Conservation (phyloP, 2,329 filamentous ascomycete genomes). For the Penicillium digitatum region DNA sequence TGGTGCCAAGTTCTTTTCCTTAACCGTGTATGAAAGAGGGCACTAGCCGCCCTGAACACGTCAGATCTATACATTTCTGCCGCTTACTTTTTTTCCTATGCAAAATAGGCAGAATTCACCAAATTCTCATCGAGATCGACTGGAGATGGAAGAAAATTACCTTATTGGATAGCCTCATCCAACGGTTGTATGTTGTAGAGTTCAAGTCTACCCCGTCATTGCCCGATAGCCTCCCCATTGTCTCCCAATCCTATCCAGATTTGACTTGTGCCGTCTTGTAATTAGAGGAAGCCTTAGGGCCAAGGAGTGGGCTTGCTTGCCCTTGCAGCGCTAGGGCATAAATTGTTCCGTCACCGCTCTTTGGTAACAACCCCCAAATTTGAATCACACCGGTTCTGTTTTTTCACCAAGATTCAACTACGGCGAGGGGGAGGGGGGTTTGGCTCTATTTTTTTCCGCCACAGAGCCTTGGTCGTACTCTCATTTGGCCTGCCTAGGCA, state of each 20-base stretch:
- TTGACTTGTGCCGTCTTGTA: neutral
- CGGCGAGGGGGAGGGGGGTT: no score
- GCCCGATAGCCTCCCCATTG: neutral
- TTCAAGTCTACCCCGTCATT: neutral
- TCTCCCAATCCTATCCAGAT: neutral
- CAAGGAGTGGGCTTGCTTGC: neutral
- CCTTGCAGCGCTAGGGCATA: constrained; percentile 2
- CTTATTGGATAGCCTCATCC: neutral
- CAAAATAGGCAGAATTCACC: neutral
- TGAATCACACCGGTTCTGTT: neutral
- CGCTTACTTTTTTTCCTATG: neutral
- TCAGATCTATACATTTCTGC: neutral
- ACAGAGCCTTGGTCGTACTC: neutral
- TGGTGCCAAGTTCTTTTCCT: neutral
- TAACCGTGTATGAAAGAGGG: neutral
- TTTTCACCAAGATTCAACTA: neutral
- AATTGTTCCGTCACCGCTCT: constrained; percentile 4
- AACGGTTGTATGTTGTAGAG: neutral
- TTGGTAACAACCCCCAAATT: neutral
- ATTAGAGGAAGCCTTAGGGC: neutral
- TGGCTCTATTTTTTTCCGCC: neutral
- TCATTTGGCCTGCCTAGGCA: neutral
- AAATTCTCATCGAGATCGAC: neutral
- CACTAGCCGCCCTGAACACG: neutral
- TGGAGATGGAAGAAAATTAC: neutral